Base-by-base conservation (phyloP, 2,329 filamentous ascomycete species). In the Fusarium paranaense region DNA sequence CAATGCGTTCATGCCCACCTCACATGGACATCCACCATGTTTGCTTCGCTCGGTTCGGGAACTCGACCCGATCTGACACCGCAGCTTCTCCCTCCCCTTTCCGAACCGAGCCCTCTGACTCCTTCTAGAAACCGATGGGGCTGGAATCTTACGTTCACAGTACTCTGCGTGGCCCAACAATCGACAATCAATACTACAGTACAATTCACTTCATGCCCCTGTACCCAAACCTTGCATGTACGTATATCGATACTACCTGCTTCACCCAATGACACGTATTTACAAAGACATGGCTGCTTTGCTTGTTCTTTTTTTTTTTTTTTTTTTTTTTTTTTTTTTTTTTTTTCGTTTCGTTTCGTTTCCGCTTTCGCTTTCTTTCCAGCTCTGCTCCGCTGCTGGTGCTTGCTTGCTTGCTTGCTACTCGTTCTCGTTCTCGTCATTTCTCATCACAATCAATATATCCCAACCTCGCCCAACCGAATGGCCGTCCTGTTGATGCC, bases 381-480 rank as follows among this genome's bases (percentile, higher is more conserved):
- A 38, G 18, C 42, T 25, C 22, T 25, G 42, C 22, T n/a, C 11
- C 13, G 20, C n/a, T 45, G 40, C 16, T 25, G 22, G 42, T 47
- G 20, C 40, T 42, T 45, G 20, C 20, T 38, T 38, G 37, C 37
- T 40, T 13, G n/a, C n/a, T n/a, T 22, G 20, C 40, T 22, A 22
- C n/a, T 22, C 42, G 25, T 50, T 63, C 30, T 52, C 50, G 54
- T 72, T 66, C 60, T 69, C 47, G 40, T 74, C 68, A 58, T 74
- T 62, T 72, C 72, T 74, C 72, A 72, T 74, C 58, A 74, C 25
- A 50, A 50, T 50, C 25, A n/a, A 38, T 40, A 63, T 67, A 67
- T 66, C 38, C 45, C 37, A 38, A 56, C 40, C 42, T 58, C 50
- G 40, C 63, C 67, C 63, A 71, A 62, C 25, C 59, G 61, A 45